Evolutionary conservation across 2,329 filamentous ascomycete genomes (phyloP).

Genomic region (Curvularia spicifera): DNA sequence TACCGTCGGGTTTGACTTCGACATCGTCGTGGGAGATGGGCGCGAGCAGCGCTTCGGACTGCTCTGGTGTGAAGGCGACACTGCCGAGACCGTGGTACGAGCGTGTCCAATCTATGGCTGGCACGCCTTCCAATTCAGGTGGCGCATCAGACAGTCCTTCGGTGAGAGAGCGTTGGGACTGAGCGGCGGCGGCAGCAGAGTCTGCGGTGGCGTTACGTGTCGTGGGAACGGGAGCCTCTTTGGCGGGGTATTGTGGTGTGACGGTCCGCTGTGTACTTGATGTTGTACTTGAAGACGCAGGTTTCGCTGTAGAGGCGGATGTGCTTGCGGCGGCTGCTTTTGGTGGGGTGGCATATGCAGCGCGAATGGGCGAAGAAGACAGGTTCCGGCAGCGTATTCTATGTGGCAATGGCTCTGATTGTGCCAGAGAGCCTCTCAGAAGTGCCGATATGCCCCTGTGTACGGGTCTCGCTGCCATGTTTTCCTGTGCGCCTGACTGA

Average conservation of each 20-base stretch:
- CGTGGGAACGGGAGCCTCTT: slow-evolving; percentile 46
- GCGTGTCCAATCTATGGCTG: slow-evolving; percentile 77
- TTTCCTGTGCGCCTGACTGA: background rate
- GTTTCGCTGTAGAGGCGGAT: slow-evolving; percentile 23
- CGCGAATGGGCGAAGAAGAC: slow-evolving; percentile 27
- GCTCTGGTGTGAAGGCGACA: slow-evolving; percentile 72
- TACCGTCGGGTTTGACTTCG: slow-evolving; percentile 97
- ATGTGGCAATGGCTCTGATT: slow-evolving; percentile 22
- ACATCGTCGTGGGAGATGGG: slow-evolving; percentile 76
- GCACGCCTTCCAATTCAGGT: slow-evolving; percentile 56
- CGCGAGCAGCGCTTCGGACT: slow-evolving; percentile 70
- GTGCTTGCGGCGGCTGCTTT: slow-evolving; percentile 24
- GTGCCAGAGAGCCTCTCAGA: slow-evolving; percentile 24
- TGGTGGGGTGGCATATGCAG: slow-evolving; percentile 35
- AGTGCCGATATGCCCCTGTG: slow-evolving; percentile 30
- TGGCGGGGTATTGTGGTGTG: slow-evolving; percentile 33
- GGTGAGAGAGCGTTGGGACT: slow-evolving; percentile 52
- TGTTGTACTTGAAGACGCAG: slow-evolving; percentile 16
- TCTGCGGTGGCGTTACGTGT: slow-evolving; percentile 39
- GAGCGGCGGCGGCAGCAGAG: slow-evolving; percentile 33
- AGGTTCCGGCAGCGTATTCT: slow-evolving; percentile 31
- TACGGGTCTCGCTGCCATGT: slow-evolving; percentile 32
- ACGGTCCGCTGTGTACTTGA: slow-evolving; percentile 37
- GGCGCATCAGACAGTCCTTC: slow-evolving; percentile 58
- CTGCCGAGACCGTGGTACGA: slow-evolving; percentile 82